phyloP scores from a whole-genome alignment of 495 filamentous ascomycete genomes.

The Aspergillus indologenus region DNA sequence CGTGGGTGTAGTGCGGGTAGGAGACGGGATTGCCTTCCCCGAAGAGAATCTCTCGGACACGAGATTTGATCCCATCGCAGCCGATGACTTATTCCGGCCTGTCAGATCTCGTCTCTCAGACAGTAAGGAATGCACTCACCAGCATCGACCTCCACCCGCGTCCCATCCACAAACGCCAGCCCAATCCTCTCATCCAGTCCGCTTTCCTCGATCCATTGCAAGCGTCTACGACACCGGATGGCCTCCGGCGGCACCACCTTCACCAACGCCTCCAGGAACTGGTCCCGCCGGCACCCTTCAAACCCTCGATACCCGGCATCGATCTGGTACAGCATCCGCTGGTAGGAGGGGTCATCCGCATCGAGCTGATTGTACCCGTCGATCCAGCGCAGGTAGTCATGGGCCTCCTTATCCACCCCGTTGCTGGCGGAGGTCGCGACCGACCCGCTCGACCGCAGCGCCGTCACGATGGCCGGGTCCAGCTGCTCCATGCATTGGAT shows the following conservation, averaged over 20 bases:
- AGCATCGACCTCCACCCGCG: constrained; percentile 45
- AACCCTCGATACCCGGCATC: constrained; percentile 29
- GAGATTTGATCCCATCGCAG: constrained; percentile 56
- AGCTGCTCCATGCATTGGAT: constrained; percentile 23
- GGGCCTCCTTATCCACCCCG: constrained; percentile 21
- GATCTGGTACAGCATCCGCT: constrained; percentile 27
- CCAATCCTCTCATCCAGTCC: constrained; percentile 18
- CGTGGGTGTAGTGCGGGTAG: constrained; percentile 43
- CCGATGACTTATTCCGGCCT: too few species aligned
- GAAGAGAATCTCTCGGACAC: constrained; percentile 40
- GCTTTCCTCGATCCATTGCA: constrained; percentile 22
- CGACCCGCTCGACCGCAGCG: too few species aligned
- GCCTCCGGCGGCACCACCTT: constrained; percentile 47
- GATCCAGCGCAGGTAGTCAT: constrained; percentile 29
- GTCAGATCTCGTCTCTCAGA: too few species aligned
- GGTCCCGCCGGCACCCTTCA: constrained; percentile 47
- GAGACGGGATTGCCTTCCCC: constrained; percentile 34
- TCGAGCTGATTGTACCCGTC: constrained; percentile 13
- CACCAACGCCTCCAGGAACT: constrained; percentile 57
- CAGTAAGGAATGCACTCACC: too few species aligned
- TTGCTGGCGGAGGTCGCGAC: too few species aligned
- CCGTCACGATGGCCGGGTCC: constrained; percentile 16
- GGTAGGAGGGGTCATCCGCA: not conserved
- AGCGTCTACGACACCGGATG: constrained; percentile 30
- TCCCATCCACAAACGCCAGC: constrained; percentile 56